Base-by-base conservation (phyloP, 371 early-diverging fungal species). In the Rhizopus microsporus region DNA sequence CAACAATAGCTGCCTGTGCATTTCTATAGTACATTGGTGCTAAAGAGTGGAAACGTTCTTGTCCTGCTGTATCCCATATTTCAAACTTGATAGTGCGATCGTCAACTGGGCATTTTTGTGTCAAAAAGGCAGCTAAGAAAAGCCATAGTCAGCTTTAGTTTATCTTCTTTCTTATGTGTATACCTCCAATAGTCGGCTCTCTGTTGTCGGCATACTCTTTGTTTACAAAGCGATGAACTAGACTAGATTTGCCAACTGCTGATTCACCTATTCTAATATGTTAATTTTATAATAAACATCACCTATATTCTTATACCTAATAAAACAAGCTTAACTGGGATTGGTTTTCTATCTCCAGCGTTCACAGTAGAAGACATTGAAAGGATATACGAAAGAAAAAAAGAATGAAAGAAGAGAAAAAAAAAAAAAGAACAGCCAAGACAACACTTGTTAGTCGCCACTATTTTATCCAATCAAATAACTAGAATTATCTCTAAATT, bases 21-120 rank as follows among this genome's bases (percentile, higher is more conserved):
- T 95, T 95, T 53, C 99, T 84, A 78, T 99, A 99, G 75, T 98
- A 99, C 95, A 96, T 97, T 38, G 97, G 98, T 32, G 99, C 99
- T 49, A 99, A 84, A n/a, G 89, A 90, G 69, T 90, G 88, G 63
- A 88, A 96, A 51, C 95, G 85, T 71, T 96, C 78, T 79, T 92
- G 96, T 40, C 91, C 94, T 16, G 95, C 95, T 23, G 96, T 96
- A 67, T 96, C 96, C 96, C 96, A 96, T 58, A 93, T 93, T 65
- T 93, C 90, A 68, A 94, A 87, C 62, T 89, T 89, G 56, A 89
- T 88, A 7, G 87, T 72, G 57, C 78, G 77, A 54, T 88, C 87
- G 51, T 89, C 87, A 45, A 82, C 46, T 12, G 67, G 67, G 48
- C 86, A 83, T 55, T 84, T 82, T 75, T 89, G 87, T 17, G 91